Percentiles rank a stretch among this genome's conserved stretches.
phyloP scores from a whole-genome alignment of 2,329 filamentous ascomycete genomes.

The Cladosporium austrohemisphaericum region DNA sequence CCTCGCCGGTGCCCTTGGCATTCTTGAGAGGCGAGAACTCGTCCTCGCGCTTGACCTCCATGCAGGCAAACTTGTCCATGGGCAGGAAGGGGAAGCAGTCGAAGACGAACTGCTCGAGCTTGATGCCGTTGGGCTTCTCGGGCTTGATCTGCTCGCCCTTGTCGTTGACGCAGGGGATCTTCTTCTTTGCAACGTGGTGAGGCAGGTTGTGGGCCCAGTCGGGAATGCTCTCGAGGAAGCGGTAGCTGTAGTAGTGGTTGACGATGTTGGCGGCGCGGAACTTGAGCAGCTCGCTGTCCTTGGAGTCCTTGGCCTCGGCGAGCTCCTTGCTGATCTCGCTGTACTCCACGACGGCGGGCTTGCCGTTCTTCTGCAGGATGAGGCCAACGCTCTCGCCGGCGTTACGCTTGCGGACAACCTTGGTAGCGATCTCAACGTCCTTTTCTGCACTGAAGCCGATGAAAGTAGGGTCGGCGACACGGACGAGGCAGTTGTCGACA shows the following conservation, averaged over 20 bases:
- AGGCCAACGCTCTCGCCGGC: constrained; percentile 94
- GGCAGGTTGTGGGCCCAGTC: constrained; percentile 80
- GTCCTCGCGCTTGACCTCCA: constrained; percentile 94
- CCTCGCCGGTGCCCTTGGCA: constrained; percentile 75
- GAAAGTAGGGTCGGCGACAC: constrained; percentile 94
- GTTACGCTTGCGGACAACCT: constrained; percentile 97
- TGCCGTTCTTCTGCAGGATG: constrained; percentile 91
- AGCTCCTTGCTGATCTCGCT: constrained; percentile 88
- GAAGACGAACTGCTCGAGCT: constrained; percentile 98
- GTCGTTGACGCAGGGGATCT: constrained; percentile 81
- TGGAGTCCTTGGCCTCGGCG: constrained; percentile 82
- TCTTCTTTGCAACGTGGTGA: constrained; percentile 96
- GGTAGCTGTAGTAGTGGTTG: constrained; percentile 98
- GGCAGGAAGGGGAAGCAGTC: constrained; percentile 91
- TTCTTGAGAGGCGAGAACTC: constrained; percentile 99
- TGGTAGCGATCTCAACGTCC: constrained; percentile 92
- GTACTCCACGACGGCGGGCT: constrained; percentile 97
- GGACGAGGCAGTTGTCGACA: constrained; percentile 98
- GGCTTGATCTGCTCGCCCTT: constrained; percentile 82
- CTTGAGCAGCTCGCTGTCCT: constrained; percentile 77
- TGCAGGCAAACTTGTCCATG: constrained; percentile 85
- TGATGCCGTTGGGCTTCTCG: constrained; percentile 94
- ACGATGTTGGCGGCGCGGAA: constrained; percentile 99
- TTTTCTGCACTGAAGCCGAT: constrained; percentile 87
- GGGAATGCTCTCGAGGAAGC: constrained; percentile 87